A percentile compares a stretch with the other conserved stretches of the same genome.
phyloP scores from a whole-genome alignment of 345 rosid species.

The Corchorus capsularis region DNA sequence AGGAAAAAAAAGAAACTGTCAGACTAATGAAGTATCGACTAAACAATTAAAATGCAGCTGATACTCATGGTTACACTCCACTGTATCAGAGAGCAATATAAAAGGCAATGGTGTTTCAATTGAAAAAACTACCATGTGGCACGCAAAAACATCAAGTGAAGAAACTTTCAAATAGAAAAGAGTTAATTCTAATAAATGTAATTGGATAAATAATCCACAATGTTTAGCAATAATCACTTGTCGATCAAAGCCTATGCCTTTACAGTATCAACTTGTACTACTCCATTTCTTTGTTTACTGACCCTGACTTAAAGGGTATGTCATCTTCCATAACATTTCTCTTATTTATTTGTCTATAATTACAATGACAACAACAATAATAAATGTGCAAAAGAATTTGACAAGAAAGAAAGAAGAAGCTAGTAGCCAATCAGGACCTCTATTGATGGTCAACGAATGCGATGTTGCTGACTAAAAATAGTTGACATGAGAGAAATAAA shows the following conservation, averaged over 20 bases:
- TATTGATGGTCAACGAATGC: neutral
- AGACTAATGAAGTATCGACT: slow-evolving; percentile 20
- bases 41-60: neutral
- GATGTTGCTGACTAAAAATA: neutral
- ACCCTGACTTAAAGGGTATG: neutral
- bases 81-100: neutral
- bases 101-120: neutral
- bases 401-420: neutral
- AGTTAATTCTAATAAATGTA: neutral
- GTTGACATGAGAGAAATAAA: neutral
- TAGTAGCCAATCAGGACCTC: neutral
- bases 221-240: slow-evolving; percentile 9
- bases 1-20: neutral
- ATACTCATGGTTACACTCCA: neutral
- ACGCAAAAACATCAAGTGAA: neutral
- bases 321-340: neutral
- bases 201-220: neutral
- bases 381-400: neutral
- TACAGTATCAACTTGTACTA: slow-evolving; percentile 3
- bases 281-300: neutral
- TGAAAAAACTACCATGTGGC: neutral
- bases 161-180: neutral
- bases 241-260: neutral
- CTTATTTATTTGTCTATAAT: neutral
- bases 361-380: no score